These are phyloP conservation scores for Cotoneaster glaucophyllus DNA, from an alignment of 306 rosid species.

Conservation along the genomic window DNA sequence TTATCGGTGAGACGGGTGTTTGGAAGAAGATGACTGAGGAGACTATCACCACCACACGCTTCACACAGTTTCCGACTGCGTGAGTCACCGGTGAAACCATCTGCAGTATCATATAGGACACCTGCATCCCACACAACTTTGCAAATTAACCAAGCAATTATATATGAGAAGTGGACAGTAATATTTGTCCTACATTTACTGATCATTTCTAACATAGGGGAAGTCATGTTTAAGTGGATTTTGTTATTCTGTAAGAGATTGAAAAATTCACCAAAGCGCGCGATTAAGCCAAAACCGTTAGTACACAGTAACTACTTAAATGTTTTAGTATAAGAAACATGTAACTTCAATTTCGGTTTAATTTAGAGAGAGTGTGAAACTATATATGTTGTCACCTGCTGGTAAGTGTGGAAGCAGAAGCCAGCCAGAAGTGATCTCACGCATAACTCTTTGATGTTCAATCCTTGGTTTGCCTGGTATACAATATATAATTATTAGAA, in stretches of 20 bases:
- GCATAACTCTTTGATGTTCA: slow-evolving; percentile 53
- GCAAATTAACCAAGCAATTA: background rate
- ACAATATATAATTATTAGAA: background rate
- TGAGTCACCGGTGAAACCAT: slow-evolving; percentile 67
- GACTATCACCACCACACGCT: slow-evolving; percentile 62
- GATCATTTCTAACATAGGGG: too few relatives aligned
- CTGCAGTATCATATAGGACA: slow-evolving; percentile 58
- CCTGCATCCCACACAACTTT: slow-evolving; percentile 29
- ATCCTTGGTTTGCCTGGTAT: slow-evolving; percentile 50
- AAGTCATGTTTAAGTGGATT: too few relatives aligned
- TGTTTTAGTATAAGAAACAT: too few relatives aligned
- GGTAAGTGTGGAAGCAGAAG: slow-evolving; percentile 65
- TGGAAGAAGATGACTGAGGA: slow-evolving; percentile 68
- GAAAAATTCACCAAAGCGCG: too few relatives aligned
- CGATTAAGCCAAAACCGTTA: too few relatives aligned
- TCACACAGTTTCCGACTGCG: slow-evolving; percentile 66
- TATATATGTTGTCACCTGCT: slow-evolving; percentile 39
- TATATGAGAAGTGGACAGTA: too few relatives aligned
- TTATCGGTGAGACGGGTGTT: slow-evolving; percentile 39
- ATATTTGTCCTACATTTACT: too few relatives aligned
- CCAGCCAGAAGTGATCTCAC: slow-evolving; percentile 56
- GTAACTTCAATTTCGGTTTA: too few relatives aligned
- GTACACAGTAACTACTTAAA: too few relatives aligned
- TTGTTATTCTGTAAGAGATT: too few relatives aligned
- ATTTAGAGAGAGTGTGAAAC: too few relatives aligned